Conservation (phyloP, 805 yeast species). For the Debaryomyces castellii region DNA sequence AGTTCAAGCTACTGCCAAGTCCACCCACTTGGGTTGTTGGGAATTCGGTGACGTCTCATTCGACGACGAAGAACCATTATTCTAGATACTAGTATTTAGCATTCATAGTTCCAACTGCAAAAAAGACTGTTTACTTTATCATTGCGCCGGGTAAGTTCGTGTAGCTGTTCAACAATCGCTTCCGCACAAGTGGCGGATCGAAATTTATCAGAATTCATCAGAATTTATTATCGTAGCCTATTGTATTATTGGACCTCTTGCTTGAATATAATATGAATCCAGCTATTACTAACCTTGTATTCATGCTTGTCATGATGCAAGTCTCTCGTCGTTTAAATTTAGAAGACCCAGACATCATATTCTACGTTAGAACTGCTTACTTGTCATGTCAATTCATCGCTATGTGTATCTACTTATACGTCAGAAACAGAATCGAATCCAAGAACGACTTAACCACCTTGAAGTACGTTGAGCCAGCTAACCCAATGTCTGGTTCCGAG, state of each 20-base stretch:
- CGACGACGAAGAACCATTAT: conserved; percentile 42
- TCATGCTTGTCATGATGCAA: conserved; percentile 97
- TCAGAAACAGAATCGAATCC: conserved; percentile 57
- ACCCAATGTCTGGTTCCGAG: conserved; percentile 73
- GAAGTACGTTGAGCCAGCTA: conserved; percentile 86
- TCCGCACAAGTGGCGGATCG: background rate
- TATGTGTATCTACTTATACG: conserved; percentile 62
- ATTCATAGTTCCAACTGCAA: background rate
- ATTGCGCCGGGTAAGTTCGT: background rate
- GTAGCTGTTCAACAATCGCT: background rate
- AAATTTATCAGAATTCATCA: background rate
- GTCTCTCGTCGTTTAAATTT: conserved; percentile 84
- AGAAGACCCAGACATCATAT: conserved; percentile 73
- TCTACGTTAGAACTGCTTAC: conserved; percentile 76
- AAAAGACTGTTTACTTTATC: background rate
- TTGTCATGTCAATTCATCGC: conserved; percentile 64
- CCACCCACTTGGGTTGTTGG: conserved; percentile 64
- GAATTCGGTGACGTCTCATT: conserved; percentile 70
- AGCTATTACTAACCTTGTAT: conserved; percentile 76
- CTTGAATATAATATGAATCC: conserved; percentile 64
- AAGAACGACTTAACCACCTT: conserved; percentile 90
- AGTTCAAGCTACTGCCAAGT: conserved; percentile 50
- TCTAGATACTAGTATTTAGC: background rate
- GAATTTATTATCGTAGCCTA: background rate
- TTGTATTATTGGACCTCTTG: background rate